These are phyloP conservation scores for Ilyonectria mors-panacis DNA, from an alignment of 2,329 filamentous ascomycete species.

Conservation along the genomic window DNA sequence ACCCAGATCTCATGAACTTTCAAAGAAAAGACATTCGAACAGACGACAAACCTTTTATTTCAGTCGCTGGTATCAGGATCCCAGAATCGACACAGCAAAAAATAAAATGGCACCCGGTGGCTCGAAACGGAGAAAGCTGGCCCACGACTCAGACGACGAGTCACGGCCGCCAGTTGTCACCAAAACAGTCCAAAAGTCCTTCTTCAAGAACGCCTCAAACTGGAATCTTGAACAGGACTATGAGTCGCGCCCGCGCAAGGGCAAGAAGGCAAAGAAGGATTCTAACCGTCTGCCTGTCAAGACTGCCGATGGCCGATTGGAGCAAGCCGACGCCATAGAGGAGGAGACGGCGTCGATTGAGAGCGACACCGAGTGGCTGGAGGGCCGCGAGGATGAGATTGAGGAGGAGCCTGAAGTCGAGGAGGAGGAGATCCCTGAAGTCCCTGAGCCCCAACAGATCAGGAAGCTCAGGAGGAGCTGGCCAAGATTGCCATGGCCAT, in stretches of 20 bases:
- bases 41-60: constrained; percentile 38
- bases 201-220: constrained; percentile 81
- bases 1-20: constrained; percentile 36
- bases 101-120: constrained; percentile 63
- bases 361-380: constrained; percentile 76
- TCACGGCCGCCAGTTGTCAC: constrained; percentile 50
- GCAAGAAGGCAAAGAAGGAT: constrained; percentile 80
- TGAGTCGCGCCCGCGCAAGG: constrained; percentile 84
- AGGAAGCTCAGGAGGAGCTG: constrained; percentile 92
- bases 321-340: constrained; percentile 70
- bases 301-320: constrained; percentile 81
- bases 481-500: constrained; percentile 85
- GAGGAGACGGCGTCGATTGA: constrained; percentile 73
- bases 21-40: constrained; percentile 36
- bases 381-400: constrained; percentile 69
- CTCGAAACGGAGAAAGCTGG: constrained; percentile 72
- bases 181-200: constrained; percentile 70
- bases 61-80: constrained; percentile 24
- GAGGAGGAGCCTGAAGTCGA: constrained; percentile 64
- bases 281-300: constrained; percentile 87
- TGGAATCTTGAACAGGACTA: constrained; percentile 97
- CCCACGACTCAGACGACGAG: constrained; percentile 66
- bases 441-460: constrained; percentile 85
- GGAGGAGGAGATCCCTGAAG: constrained; percentile 69
- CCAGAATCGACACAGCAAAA: constrained; percentile 26